Percentiles rank a stretch among this genome's conserved stretches.
phyloP scores from a whole-genome alignment of 495 filamentous ascomycete genomes.

The Pyrenopolyporus hunteri region DNA sequence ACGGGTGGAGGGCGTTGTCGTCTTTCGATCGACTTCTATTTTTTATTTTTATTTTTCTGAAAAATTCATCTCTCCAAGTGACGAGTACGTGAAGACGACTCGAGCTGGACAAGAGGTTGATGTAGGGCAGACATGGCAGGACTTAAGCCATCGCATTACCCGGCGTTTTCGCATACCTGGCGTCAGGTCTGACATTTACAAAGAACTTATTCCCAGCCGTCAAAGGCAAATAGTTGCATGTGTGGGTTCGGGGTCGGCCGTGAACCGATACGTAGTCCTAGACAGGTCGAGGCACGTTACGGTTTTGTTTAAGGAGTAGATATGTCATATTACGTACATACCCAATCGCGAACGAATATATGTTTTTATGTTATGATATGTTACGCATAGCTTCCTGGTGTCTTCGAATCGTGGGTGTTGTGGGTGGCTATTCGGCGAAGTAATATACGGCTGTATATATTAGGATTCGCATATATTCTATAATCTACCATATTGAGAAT shows the following conservation, averaged over 20 bases:
- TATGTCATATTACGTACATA: slow-evolving; percentile 33
- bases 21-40: too few species aligned
- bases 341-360: slow-evolving; percentile 9
- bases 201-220: slow-evolving; percentile 12
- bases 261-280: slow-evolving; percentile 13
- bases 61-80: slow-evolving; percentile 6
- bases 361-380: too few species aligned
- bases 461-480: too few species aligned
- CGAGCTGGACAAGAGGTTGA: slow-evolving; percentile 8
- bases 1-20: background rate
- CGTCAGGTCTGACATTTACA: slow-evolving; percentile 18
- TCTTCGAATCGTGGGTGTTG: too few species aligned
- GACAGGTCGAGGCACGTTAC: slow-evolving; percentile 5
- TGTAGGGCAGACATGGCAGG: slow-evolving; percentile 8
- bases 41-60: background rate
- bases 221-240: slow-evolving; percentile 17
- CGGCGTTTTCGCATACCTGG: slow-evolving; percentile 34
- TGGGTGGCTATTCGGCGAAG: too few species aligned
- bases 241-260: slow-evolving; percentile 8
- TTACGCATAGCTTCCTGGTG: too few species aligned
- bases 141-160: slow-evolving; percentile 23
- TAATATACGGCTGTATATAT: too few species aligned
- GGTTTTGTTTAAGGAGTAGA: slow-evolving; percentile 15
- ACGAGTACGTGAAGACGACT: slow-evolving; percentile 11
- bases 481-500: too few species aligned